Base-by-base conservation (phyloP, 306 rosid species). In the Astragalus glycyphyllos region DNA sequence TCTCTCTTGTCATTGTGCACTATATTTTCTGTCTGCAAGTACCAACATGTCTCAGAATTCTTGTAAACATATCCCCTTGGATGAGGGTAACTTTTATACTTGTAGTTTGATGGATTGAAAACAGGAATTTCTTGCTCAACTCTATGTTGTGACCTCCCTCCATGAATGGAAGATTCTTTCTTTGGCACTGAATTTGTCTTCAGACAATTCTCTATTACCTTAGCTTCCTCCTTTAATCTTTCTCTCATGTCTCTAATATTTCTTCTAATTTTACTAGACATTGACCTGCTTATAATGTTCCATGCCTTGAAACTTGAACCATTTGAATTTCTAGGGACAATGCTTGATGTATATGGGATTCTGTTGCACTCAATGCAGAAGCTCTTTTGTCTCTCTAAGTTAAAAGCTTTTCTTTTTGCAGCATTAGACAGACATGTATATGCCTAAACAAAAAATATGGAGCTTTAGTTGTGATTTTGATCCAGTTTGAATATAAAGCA, bases 171-270 rank as follows among this genome's bases (percentile, higher is more conserved):
- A 34, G 86, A 74, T 74, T 86, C 90, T 47, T 59, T 81, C 68
- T 74, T 71, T 13, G 87, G 26, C 70, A 84, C 34, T 35, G 86
- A 83, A 37, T 84, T 94, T 46, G 76, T 63, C 47, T 67, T 69
- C 73, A 90, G 47, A 58, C 97, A 94, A 26, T 79, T 91, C 77
- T 94, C 92, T 38, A 90, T 94, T 77, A 94, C 98, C 77, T 63
- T 87, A 3, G 87, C 82, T 32, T 94, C 98, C 48, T 94, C 95
- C 80, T 81, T 86, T 35, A 94, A 76, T 56, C 82, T 86, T 53
- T 88, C 97, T 79, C 90, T 86, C 17, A 88, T 68, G 10, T 84
- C 87, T 61, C 60, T 83, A 31, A 89, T 65, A 3, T 83, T 81
- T 81, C 79, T 69, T 67, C 74, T 44, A 17, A 84, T 57, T 77